phyloP scores from a whole-genome alignment of 2,329 filamentous ascomycete species.

The Berkeleyomyces basicola region DNA sequence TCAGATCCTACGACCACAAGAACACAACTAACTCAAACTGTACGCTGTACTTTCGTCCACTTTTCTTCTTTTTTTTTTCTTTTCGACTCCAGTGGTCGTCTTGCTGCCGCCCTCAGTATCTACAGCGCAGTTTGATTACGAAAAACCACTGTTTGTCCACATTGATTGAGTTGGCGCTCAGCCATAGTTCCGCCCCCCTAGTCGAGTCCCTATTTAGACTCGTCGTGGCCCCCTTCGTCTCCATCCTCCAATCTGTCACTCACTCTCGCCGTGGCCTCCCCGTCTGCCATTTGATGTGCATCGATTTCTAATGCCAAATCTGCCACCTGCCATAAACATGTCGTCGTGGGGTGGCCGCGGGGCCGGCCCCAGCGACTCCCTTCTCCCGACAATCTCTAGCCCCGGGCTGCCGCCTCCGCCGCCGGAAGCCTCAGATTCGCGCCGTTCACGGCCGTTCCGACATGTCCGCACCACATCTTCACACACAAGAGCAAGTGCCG shows the following conservation, averaged over 20 bases:
- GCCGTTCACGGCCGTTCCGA: constrained; percentile 17
- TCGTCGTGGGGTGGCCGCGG: constrained; percentile 10
- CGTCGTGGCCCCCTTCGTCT: not conserved
- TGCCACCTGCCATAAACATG: constrained; percentile 10
- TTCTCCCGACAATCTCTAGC: constrained; percentile 12
- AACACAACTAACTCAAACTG: no score
- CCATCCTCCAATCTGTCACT: not conserved
- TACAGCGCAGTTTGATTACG: not conserved
- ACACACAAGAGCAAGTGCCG: constrained; percentile 34
- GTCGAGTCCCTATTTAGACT: not conserved
- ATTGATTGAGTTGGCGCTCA: not conserved
- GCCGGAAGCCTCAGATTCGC: constrained; percentile 20
- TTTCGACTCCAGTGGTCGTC: not conserved
- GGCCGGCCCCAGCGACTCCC: constrained; percentile 9
- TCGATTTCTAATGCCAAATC: not conserved
- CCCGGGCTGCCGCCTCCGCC: constrained; percentile 10
- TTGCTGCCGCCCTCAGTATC: not conserved
- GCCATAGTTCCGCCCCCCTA: not conserved
- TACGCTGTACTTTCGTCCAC: not conserved
- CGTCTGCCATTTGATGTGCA: not conserved
- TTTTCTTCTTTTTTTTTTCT: not conserved
- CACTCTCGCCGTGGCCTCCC: not conserved
- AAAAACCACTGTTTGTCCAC: not conserved
- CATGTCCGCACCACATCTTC: constrained; percentile 36
- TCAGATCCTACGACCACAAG: not conserved